Evolutionary conservation across 164 flowering plant species (phyloP), one percentile per base, ranked within the genome.

Genomic region (Taxillus chinensis): DNA sequence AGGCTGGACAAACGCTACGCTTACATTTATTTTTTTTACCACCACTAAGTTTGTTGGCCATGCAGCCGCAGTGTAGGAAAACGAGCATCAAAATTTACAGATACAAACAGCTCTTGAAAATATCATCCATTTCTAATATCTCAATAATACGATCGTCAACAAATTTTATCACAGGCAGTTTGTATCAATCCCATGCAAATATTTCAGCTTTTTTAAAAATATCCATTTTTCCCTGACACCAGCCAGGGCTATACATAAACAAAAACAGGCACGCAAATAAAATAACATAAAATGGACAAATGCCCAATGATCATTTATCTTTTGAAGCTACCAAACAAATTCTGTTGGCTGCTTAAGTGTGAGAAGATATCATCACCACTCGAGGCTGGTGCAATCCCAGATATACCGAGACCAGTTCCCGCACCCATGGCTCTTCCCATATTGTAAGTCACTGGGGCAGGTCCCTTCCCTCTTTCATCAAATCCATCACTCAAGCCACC

Each of bases 351-450:
- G 60, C 78, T 62, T 17, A 73, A 77, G 67, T 63, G 76, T 8
- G 98, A 84, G 74, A 90, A 92, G 68, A 81, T 59, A 67, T 80
- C 86, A 68, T 83, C 82, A 6, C 59, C 81, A 15, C 50, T 72
- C 0, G 60, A 63, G 75, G 27, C 11, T 39, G 87, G 66, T 40
- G 76, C 38, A 61, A 76, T 74, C 10, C 90, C 86, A 3, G 95
- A 70, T 60, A 52, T 78, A 67, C 86, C 84, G 45, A 80, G 75
- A 60, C 87, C 90, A 11, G 87, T 75, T 1, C 95, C 96, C 2
- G 63, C 37, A 38, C 93, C 96, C 97, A 90, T 90, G 41, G 93
- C 87, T 71, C 74, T 70, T 7, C 97, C 97, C 92, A 82, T 89
- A 79, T 27, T 27, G 27, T 77, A 77, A 55, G 59, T 65, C 5